phyloP scores from a whole-genome alignment of 2,329 filamentous ascomycete species.

The Calonectria multiphialidica region DNA sequence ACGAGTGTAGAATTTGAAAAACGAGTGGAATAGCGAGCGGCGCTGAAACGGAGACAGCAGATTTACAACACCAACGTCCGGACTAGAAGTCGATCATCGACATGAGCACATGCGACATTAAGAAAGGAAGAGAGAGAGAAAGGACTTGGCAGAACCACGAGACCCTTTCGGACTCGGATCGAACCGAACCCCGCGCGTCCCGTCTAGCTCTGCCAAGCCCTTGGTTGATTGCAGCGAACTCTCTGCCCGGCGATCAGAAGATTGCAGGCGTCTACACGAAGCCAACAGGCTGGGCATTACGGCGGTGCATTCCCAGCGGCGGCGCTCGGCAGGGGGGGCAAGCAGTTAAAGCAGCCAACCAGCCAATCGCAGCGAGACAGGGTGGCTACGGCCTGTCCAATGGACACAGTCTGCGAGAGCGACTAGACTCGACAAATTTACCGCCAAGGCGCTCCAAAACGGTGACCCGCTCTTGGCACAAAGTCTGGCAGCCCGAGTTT shows the following conservation, averaged over 20 bases:
- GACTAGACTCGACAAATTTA: neutral
- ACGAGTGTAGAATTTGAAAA: too few relatives aligned
- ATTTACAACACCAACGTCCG: neutral
- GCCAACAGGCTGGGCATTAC: conserved; percentile 41
- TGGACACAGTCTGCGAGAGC: neutral
- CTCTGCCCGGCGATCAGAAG: neutral
- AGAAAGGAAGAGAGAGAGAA: neutral
- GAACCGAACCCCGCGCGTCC: neutral
- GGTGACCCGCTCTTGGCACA: neutral
- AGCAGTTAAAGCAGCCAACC: neutral
- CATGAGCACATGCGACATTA: neutral
- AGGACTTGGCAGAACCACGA: neutral
- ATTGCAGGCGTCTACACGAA: conserved; percentile 34
- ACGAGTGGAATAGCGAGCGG: neutral
- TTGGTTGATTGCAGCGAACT: neutral
- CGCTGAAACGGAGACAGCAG: neutral
- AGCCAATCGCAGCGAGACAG: neutral
- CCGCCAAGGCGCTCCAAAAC: neutral
- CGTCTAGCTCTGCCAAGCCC: neutral
- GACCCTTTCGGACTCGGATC: neutral
- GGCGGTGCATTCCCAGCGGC: conserved; percentile 39
- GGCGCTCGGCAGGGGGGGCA: neutral
- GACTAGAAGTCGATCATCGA: neutral
- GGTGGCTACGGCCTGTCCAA: neutral
- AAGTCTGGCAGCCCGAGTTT: neutral